Evolutionary conservation across 139 green algal species (phyloP), one percentile per base, ranked within the genome.

Genomic region (Chloropicon primus): DNA sequence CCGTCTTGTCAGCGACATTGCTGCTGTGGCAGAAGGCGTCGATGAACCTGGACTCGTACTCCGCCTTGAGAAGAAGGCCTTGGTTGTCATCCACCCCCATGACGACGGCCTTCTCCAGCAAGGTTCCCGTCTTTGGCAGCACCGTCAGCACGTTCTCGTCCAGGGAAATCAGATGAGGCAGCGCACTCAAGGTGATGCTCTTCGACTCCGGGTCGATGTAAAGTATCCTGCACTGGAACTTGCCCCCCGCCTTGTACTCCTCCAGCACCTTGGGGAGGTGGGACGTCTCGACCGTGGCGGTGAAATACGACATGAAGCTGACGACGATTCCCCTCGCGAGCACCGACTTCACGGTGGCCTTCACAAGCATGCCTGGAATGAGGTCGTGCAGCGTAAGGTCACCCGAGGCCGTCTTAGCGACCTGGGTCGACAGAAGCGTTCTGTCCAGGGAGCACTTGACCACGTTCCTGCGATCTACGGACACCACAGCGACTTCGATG

Each of bases 301-400:
- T 89, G 81, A 98, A 97, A 81, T 90, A 96, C 53, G 87, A 92
- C 25, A 96, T 83, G 80, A 98, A 96, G 76, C 79, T 88, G 22
- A 93, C 79, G n/a, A 89, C 62, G 23, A 98, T 82, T 1, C 71
- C 71, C 3, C 71, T 21, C 71, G 10, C 17, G 5, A 88, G 71
- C 25, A 86, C 82, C 3, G 72, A 72, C 72, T 53, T 75, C 28
- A 86, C 80, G 2, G 82, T 62, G 3, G 84, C 90, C 54, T 86
- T 90, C 10, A 98, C 90, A 29, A 97, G 86, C 27, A 84, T 78
- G 2, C 94, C 94, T 1, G 93, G 93, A 79, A 93, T 53, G 25
- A 96, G 82, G 41, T 62, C 41, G 17, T 5, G 10, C 41, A 62
- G 41, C 5, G 41, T n/a, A 17, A 62, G 41, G 41, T 62, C 41